Conservation (phyloP, 768 basidiomycete species). For the Russula ochroleuca region DNA sequence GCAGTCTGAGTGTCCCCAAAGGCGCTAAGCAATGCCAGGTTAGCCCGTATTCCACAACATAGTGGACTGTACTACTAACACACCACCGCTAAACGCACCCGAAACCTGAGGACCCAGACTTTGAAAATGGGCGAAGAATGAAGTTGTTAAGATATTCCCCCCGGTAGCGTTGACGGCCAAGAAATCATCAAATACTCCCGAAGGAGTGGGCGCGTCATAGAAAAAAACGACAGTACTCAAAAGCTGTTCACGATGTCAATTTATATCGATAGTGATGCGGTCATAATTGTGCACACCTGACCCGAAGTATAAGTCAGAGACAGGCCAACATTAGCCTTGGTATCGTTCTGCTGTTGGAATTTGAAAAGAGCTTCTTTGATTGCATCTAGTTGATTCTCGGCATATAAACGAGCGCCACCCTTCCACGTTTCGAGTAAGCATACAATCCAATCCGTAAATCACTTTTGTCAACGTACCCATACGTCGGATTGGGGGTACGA, state of each 20-base stretch:
- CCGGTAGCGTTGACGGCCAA: slow-evolving; percentile 15
- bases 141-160: not conserved
- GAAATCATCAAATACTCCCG: slow-evolving; percentile 26
- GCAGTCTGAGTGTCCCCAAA: no score
- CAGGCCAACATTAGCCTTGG: not conserved
- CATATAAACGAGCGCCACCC: not conserved
- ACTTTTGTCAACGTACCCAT: slow-evolving; percentile 20
- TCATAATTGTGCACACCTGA: not conserved
- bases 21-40: no score
- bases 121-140: not conserved
- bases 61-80: not conserved
- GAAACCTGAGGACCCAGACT: not conserved
- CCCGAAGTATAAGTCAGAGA: not conserved
- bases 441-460: not conserved
- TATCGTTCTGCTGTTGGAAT: slow-evolving; percentile 10
- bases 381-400: not conserved
- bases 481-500: slow-evolving; percentile 27
- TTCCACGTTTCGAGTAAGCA: not conserved
- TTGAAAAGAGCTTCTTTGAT: not conserved
- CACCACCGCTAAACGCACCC: no score
- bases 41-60: not conserved
- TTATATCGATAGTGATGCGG: not conserved
- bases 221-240: not conserved
- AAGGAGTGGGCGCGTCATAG: slow-evolving; percentile 25
- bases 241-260: not conserved